These are phyloP conservation scores for Chaetoscypha palmicola DNA, from an alignment of 2,329 filamentous ascomycete genomes.

Conservation along the genomic window DNA sequence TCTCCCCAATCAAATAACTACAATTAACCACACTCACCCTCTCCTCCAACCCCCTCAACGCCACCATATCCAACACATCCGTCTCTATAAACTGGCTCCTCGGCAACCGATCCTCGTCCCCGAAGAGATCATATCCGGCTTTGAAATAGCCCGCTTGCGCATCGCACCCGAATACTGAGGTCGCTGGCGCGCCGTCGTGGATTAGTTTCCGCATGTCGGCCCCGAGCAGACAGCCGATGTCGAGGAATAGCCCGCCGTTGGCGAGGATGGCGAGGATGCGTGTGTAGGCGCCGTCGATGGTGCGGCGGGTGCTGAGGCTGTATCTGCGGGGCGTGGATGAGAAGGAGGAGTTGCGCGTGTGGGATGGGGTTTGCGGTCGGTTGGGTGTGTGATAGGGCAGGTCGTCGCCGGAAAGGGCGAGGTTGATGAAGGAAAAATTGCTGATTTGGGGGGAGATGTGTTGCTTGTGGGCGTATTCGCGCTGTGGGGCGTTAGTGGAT, in stretches of 20 bases:
- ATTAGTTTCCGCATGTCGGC: background rate
- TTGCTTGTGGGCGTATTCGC: background rate
- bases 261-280: background rate
- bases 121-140: background rate
- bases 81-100: background rate
- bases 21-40: background rate
- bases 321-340: background rate
- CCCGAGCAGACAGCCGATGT: background rate
- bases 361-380: background rate
- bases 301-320: background rate
- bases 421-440: background rate
- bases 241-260: background rate
- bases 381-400: background rate
- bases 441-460: background rate
- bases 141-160: background rate
- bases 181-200: background rate
- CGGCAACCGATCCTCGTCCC: background rate
- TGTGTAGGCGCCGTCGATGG: background rate
- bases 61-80: background rate
- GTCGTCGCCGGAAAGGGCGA: background rate
- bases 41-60: background rate
- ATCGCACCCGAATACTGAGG: background rate
- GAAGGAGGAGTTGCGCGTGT: background rate
- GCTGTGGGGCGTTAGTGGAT: background rate
- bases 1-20: background rate